Evolutionary conservation across 2,329 filamentous ascomycete genomes (phyloP).

Genomic region (Monosporascus sp.): DNA sequence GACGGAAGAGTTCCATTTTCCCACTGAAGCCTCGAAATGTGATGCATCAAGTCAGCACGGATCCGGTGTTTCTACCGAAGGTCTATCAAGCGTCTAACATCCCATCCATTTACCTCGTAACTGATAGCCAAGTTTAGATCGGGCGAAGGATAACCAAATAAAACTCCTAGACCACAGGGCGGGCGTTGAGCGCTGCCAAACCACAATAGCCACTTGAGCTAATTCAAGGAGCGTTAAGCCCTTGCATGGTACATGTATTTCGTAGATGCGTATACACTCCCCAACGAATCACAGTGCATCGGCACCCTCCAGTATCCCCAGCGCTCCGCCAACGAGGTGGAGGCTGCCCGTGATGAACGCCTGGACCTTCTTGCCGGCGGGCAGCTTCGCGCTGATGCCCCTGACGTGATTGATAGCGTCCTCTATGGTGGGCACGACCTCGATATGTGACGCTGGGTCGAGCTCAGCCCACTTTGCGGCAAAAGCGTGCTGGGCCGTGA

Average conservation of each 20-base stretch:
- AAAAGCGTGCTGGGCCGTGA: slow-evolving; percentile 48
- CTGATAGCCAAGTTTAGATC: no score
- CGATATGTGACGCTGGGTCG: slow-evolving; percentile 40
- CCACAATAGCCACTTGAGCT: no score
- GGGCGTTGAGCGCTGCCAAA: no score
- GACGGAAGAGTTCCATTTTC: no score
- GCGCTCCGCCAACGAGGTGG: slow-evolving; percentile 53
- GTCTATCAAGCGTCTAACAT: no score
- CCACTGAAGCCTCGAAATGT: no score
- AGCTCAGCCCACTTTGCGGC: slow-evolving; percentile 45
- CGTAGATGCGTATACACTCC: neutral
- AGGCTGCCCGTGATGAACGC: slow-evolving; percentile 57
- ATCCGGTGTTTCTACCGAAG: no score
- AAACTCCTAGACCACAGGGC: neutral
- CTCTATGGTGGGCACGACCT: slow-evolving; percentile 47
- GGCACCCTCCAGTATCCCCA: slow-evolving; percentile 43
- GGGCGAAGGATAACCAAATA: no score
- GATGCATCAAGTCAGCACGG: no score
- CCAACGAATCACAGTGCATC: slow-evolving; percentile 32
- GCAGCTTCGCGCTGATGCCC: slow-evolving; percentile 24
- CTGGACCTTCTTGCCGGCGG: slow-evolving; percentile 33
- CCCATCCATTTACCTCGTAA: no score
- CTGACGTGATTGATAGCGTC: slow-evolving; percentile 47
- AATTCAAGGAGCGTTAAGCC: no score
- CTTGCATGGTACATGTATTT: neutral